Base-by-base conservation (phyloP, 2,329 filamentous ascomycete species). In the Trichoderma pleuroti region DNA sequence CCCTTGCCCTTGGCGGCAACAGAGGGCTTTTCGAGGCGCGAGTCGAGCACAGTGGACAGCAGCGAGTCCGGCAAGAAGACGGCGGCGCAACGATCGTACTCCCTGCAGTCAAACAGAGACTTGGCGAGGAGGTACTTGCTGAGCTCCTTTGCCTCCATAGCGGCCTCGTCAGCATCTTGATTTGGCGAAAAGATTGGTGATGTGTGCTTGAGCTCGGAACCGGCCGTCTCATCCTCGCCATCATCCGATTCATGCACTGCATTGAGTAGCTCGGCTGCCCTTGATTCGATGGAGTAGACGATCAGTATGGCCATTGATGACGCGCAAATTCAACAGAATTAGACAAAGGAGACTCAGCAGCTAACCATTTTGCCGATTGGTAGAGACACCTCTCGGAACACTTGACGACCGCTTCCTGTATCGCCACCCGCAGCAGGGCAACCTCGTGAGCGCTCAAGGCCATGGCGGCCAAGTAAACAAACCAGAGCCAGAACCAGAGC, bases 301-400 rank as follows among this genome's bases (percentile, higher is more conserved):
- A 72, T 71, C 68, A 57, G 24, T 14, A 30, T 63, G 61, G 49
- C 10, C 32, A 24, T 34, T 57, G 39, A 42, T 21, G 34, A 59
- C 64, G 21, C 64, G 36, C 54, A 68, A 59, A 46, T 36, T n/a
- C 28, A 9, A 61, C 12, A 18, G 46, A 52, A 8, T 42, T 42
- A n/a, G 39, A n/a, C 39, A 42, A 24, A 24, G 7, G 12, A 36
- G 26, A 54, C n/a, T 54, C 16, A 32, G 24, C 10, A 4, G 62
- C 76, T 70, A 80, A 97, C 96, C 96, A 99, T 89, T 98, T 98
- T 32, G 96, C 91, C 8, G 95, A 96, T 77, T 98, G 94, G 78
- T 98, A 98, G 14, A 99, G 87, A 80, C 96, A 97, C 80, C 96
- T 87, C 79, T 99, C 96, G 1, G 94, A 97, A 83, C 94, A 98